Conservation (phyloP, 164 flowering plant species). For the Sextonia rubra region DNA sequence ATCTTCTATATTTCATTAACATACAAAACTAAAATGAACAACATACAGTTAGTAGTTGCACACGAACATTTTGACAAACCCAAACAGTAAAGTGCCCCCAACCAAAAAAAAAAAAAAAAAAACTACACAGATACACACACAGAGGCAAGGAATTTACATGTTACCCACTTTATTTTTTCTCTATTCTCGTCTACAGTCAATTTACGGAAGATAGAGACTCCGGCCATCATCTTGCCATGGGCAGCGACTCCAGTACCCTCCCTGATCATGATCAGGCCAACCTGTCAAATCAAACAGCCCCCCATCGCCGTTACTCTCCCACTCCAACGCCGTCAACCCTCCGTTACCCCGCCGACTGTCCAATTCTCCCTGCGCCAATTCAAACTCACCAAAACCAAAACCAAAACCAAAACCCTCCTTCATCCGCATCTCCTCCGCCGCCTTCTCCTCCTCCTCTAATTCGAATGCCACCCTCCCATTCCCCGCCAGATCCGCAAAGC, state of each 20-base stretch:
- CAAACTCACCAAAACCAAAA: slow-evolving; percentile 23
- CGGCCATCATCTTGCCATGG: slow-evolving; percentile 57
- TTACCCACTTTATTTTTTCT: too few species aligned
- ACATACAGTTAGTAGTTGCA: too few species aligned
- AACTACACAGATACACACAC: too few species aligned
- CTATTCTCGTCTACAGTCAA: too few species aligned
- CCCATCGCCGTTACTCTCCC: slow-evolving; percentile 45
- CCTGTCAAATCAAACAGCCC: slow-evolving; percentile 52
- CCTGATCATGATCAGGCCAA: slow-evolving; percentile 61
- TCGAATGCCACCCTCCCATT: slow-evolving; percentile 12
- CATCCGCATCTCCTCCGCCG: slow-evolving; percentile 26
- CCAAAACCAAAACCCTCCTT: too few species aligned
- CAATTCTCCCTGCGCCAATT: slow-evolving; percentile 16
- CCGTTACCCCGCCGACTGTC: slow-evolving; percentile 20
- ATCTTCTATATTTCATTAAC: too few species aligned
- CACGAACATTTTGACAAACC: too few species aligned
- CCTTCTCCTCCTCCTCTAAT: slow-evolving; percentile 15
- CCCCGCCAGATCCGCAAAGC: slow-evolving; percentile 17
- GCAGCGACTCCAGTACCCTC: slow-evolving; percentile 48
- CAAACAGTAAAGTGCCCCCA: too few species aligned
- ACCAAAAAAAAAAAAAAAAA: too few species aligned
- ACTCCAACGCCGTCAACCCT: slow-evolving; percentile 41
- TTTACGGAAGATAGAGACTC: slow-evolving; percentile 38
- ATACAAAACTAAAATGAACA: too few species aligned
- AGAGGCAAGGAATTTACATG: too few species aligned